These are phyloP conservation scores for Fagus crenata DNA, from an alignment of 306 rosid genomes.

Conservation along the genomic window DNA sequence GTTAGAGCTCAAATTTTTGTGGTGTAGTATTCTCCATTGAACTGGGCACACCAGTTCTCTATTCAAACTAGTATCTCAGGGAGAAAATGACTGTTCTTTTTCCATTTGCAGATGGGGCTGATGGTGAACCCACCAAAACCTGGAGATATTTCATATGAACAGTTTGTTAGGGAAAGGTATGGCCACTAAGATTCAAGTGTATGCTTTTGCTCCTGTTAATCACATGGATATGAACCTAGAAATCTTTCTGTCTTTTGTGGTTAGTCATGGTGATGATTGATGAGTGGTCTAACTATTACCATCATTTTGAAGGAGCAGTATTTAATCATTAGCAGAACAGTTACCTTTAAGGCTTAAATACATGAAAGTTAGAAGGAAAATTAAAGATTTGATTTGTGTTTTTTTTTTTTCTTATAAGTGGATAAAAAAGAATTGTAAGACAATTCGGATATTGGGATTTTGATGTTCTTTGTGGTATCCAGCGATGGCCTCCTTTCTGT, in stretches of 20 bases:
- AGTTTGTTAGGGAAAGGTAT: constrained; percentile 84
- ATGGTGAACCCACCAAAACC: constrained; percentile 95
- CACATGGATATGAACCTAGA: constrained; percentile 3
- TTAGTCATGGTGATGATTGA: background rate
- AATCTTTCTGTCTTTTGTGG: constrained; percentile 1
- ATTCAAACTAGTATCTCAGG: constrained; percentile 17
- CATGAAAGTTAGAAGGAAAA: background rate
- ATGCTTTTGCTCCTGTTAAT: constrained; percentile 4
- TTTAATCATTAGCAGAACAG: background rate
- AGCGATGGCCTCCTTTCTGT: constrained; percentile 1
- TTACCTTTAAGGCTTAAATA: background rate
- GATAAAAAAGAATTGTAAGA: background rate
- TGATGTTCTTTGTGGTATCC: background rate
- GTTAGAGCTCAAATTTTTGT: constrained; percentile 41
- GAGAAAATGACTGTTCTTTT: constrained; percentile 22
- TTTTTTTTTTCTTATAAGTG: background rate
- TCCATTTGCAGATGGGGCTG: constrained; percentile 77
- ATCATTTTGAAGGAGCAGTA: background rate
- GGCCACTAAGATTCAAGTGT: constrained; percentile 24
- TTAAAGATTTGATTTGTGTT: background rate
- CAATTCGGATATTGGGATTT: background rate
- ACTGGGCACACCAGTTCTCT: background rate
- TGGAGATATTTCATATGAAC: constrained; percentile 91
- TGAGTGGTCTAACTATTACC: constrained; percentile 11
- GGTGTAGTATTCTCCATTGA: constrained; percentile 9